Evolutionary conservation across 78 protist genomes (phyloP).

Genomic region (Cavenderia fasciculata): DNA sequence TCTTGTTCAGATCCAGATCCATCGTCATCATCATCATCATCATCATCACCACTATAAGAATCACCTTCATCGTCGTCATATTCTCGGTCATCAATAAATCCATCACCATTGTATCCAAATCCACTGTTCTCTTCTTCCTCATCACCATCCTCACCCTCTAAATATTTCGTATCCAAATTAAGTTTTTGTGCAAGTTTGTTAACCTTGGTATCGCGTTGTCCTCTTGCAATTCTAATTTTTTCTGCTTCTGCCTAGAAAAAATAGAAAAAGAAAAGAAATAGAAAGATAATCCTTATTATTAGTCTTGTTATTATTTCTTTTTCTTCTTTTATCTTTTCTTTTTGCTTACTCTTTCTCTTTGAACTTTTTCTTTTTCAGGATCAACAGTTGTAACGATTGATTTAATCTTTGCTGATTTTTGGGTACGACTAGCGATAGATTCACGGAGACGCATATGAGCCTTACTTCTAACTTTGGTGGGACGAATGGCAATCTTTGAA

Average conservation of each 20-base stretch:
- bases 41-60: neutral
- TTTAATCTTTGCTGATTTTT: conserved; percentile 42
- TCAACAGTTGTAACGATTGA: conserved; percentile 25
- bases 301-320: neutral
- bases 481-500: conserved; percentile 34
- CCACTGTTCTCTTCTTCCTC: neutral
- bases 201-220: neutral
- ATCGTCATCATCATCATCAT: conserved; percentile 9
- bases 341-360: neutral
- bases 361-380: conserved; percentile 67
- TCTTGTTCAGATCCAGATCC: neutral
- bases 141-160: neutral
- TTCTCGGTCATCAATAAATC: neutral
- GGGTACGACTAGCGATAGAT: neutral
- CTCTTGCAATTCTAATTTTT: neutral
- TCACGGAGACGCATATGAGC: conserved; percentile 58
- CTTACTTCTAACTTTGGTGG: conserved; percentile 51
- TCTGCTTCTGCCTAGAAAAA: neutral
- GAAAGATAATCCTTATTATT: too few relatives aligned
- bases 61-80: neutral
- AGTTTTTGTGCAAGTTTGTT: neutral
- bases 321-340: neutral
- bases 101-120: conserved; percentile 25
- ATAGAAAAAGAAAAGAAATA: too few relatives aligned
- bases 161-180: neutral